These are phyloP conservation scores for Crinitomyces ghanaensis DNA, from an alignment of 805 yeast genomes.

Conservation along the genomic window DNA sequence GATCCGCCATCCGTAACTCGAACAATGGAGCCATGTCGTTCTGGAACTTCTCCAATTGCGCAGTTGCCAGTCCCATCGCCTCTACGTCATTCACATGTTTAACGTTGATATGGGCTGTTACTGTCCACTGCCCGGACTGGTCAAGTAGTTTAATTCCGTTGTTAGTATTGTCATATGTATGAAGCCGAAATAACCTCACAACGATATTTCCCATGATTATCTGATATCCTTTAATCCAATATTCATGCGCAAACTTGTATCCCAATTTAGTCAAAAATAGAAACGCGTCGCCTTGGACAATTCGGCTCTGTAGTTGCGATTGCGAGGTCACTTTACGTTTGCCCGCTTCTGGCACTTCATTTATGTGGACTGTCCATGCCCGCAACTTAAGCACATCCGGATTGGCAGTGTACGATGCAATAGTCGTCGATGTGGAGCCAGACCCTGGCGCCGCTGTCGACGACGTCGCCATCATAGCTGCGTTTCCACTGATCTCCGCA, in stretches of 20 bases:
- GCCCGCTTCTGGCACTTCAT: constrained; percentile 31
- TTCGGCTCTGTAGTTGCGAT: constrained; percentile 45
- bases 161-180: constrained; percentile 25
- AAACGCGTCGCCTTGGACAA: constrained; percentile 27
- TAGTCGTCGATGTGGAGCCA: too few relatives aligned
- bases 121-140: constrained; percentile 21
- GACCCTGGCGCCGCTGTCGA: constrained; percentile 2
- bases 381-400: constrained; percentile 8
- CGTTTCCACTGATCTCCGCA: too few relatives aligned
- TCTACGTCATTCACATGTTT: constrained; percentile 67
- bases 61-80: constrained; percentile 51
- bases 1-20: constrained; percentile 60
- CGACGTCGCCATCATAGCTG: too few relatives aligned
- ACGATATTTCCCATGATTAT: constrained; percentile 51
- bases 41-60: constrained; percentile 50
- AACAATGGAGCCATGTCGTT: constrained; percentile 57
- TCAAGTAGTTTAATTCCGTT: constrained; percentile 17
- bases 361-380: constrained; percentile 22
- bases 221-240: constrained; percentile 48
- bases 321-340: constrained; percentile 46
- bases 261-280: constrained; percentile 52
- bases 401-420: too few relatives aligned
- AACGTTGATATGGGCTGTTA: constrained; percentile 61
- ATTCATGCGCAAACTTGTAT: constrained; percentile 51
- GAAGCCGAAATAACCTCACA: constrained; percentile 41